Evolutionary conservation across 305 asterid genomes (phyloP).

Genomic region (Ajuga reptans): DNA sequence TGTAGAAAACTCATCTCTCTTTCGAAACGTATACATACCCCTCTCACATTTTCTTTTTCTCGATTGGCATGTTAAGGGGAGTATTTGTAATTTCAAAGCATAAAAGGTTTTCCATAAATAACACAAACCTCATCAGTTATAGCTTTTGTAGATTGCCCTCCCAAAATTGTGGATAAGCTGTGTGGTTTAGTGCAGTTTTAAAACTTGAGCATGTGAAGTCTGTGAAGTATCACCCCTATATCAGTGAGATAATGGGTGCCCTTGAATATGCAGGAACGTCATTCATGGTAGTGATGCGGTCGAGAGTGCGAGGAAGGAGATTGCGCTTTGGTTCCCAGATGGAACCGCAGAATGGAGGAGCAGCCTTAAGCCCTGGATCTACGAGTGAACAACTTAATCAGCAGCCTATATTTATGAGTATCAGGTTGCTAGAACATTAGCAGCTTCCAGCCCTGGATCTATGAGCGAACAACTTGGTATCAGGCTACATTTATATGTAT

Average conservation of each 20-base stretch:
- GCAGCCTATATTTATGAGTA: neutral
- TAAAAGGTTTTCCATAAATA: no score
- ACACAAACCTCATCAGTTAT: no score
- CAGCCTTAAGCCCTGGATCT: slow-evolving; percentile 68
- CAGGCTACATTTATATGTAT: neutral
- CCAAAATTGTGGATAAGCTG: no score
- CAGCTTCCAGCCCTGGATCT: slow-evolving; percentile 68
- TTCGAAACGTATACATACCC: no score
- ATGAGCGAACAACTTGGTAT: no score
- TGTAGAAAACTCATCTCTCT: no score
- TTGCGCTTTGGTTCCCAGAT: slow-evolving; percentile 89
- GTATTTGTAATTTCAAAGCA: no score
- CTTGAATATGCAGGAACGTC: slow-evolving; percentile 45
- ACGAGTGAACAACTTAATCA: slow-evolving; percentile 26
- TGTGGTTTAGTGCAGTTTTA: no score
- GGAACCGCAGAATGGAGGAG: slow-evolving; percentile 78
- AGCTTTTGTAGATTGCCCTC: neutral
- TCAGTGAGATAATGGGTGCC: neutral
- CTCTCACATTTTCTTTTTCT: no score
- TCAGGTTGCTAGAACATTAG: slow-evolving; percentile 20
- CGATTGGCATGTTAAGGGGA: no score
- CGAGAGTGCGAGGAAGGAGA: slow-evolving; percentile 81
- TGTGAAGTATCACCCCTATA: neutral
- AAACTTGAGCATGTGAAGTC: no score
- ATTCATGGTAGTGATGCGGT: slow-evolving; percentile 89